Percentiles rank a stretch among this genome's conserved stretches.
Conservation (phyloP, 257 asterid genomes). For the Nicotiana obtusifolia region DNA sequence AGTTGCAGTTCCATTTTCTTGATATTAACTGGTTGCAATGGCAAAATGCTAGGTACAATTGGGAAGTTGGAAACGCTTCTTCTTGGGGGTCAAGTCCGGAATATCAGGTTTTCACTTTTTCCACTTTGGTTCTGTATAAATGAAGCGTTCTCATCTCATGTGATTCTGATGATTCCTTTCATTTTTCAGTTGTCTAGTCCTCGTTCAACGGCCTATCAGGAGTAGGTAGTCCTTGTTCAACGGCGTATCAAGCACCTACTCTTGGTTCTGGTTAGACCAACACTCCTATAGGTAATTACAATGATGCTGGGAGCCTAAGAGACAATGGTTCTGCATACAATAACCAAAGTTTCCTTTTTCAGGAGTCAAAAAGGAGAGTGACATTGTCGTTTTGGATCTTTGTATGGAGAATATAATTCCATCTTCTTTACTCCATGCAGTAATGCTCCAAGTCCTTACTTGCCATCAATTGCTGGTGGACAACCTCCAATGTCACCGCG, state of each 20-base stretch:
- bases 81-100: conserved; percentile 94
- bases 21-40: conserved; percentile 15
- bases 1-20: background rate
- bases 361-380: background rate
- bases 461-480: conserved; percentile 96
- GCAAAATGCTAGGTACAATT: conserved; percentile 55
- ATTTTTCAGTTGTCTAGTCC: conserved; percentile 73
- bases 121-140: background rate
- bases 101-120: conserved; percentile 49
- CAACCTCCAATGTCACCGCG: conserved; percentile 96
- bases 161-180: background rate
- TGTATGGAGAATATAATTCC: background rate
- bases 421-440: conserved; percentile 30
- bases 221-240: conserved; percentile 52
- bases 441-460: conserved; percentile 95
- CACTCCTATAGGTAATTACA: conserved; percentile 42
- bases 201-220: conserved; percentile 72
- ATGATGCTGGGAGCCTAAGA: conserved; percentile 78
- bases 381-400: background rate
- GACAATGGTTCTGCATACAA: conserved; percentile 76
- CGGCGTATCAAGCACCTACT: conserved; percentile 87
- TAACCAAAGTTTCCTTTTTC: conserved; percentile 21
- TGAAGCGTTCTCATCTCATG: background rate
- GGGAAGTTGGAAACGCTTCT: conserved; percentile 93
- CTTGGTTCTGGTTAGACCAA: conserved; percentile 82